Evolutionary conservation across 73 alveolate species (phyloP).

Genomic region (Diophrys appendiculata): DNA sequence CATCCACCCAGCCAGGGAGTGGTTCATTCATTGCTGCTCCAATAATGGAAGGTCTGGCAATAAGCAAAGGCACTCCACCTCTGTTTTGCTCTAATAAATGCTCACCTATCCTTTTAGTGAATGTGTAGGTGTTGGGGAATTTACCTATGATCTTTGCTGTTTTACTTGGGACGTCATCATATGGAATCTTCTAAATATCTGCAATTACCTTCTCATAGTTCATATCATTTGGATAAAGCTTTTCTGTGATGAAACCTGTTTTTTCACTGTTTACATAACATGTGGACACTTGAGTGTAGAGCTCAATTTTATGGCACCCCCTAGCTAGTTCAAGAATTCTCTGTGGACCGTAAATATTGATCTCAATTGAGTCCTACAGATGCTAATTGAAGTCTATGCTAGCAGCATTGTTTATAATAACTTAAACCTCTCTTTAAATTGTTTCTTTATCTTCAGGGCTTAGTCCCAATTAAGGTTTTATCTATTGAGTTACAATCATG

Average conservation of each 20-base stretch:
- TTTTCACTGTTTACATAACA: not conserved
- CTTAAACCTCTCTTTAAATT: not conserved
- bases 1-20: conserved; percentile 93
- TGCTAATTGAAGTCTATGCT: conserved; percentile 1
- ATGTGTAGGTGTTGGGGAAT: conserved; percentile 88
- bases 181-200: conserved; percentile 3
- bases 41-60: conserved; percentile 84
- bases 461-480: not conserved
- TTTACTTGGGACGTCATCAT: conserved; percentile 12
- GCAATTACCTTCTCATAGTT: conserved; percentile 7
- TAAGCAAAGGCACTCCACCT: conserved; percentile 65
- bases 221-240: not conserved
- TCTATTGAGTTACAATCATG: not conserved
- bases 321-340: not conserved
- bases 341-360: not conserved
- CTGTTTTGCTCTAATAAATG: conserved; percentile 54
- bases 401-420: not conserved
- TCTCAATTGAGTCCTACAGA: not conserved
- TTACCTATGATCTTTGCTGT: conserved; percentile 10
- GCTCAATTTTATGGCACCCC: not conserved
- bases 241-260: not conserved
- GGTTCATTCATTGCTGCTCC: conserved; percentile 86
- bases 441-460: not conserved
- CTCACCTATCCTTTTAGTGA: conserved; percentile 87
- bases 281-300: not conserved